Evolutionary conservation across 1,284 basidiomycete genomes (phyloP).

Genomic region (Irpex rosettiformis): DNA sequence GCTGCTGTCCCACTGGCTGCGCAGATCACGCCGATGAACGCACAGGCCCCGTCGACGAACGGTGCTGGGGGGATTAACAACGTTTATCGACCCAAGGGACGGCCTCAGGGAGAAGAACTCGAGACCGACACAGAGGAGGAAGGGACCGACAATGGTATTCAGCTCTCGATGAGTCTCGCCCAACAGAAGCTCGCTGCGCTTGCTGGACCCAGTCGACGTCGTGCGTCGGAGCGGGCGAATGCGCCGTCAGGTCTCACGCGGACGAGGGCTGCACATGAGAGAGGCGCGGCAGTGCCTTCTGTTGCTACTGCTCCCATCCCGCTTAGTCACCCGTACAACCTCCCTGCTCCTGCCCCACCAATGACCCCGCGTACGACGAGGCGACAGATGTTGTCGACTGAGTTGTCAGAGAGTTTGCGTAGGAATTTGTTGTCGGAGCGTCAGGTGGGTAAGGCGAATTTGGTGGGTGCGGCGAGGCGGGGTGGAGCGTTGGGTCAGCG

Average conservation of each 20-base stretch:
- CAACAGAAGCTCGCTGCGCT: conserved; percentile 58
- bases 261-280: neutral
- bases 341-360: conserved; percentile 64
- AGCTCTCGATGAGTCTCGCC: conserved; percentile 58
- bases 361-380: conserved; percentile 85
- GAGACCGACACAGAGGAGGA: conserved; percentile 64
- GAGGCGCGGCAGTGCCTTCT: conserved; percentile 19
- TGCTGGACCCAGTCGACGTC: conserved; percentile 34
- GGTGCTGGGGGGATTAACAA: conserved; percentile 11
- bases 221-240: conserved; percentile 24
- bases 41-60: conserved; percentile 23
- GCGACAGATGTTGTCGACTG: conserved; percentile 78
- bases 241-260: neutral
- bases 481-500: conserved; percentile 29
- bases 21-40: conserved; percentile 39
- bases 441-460: conserved; percentile 55
- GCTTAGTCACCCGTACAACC: conserved; percentile 68
- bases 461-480: conserved; percentile 35
- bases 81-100: conserved; percentile 55
- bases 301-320: conserved; percentile 49
- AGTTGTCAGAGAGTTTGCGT: conserved; percentile 82
- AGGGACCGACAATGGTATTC: conserved; percentile 46
- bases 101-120: conserved; percentile 64
- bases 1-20: conserved; percentile 63
- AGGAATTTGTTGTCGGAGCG: conserved; percentile 86